These are phyloP conservation scores for Pochonia chlamydosporia DNA, from an alignment of 2,329 filamentous ascomycete genomes.

Conservation along the genomic window DNA sequence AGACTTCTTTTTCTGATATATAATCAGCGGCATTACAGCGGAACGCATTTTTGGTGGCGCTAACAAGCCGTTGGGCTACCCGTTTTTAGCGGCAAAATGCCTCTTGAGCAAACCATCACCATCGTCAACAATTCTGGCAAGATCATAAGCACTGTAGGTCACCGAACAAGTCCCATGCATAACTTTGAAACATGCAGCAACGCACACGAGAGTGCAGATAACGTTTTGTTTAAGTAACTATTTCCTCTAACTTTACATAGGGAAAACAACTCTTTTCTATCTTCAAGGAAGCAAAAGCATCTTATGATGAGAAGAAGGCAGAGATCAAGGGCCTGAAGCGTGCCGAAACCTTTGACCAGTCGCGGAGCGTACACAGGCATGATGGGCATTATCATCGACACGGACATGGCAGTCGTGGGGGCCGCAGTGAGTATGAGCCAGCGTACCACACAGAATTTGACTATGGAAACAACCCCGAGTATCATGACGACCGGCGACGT, in stretches of 20 bases:
- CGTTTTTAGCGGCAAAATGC: conserved; percentile 21
- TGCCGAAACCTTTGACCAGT: conserved; percentile 49
- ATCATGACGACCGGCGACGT: conserved; percentile 28
- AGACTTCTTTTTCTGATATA: too few relatives aligned
- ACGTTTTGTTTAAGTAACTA: background rate
- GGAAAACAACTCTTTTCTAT: conserved; percentile 85
- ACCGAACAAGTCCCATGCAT: background rate
- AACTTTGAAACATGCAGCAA: background rate
- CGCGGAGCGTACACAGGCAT: conserved; percentile 12
- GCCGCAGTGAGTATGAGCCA: conserved; percentile 7
- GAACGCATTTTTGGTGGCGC: background rate
- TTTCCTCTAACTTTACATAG: conserved; percentile 36
- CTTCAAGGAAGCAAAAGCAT: conserved; percentile 85
- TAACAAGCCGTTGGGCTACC: background rate
- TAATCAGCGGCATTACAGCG: too few relatives aligned
- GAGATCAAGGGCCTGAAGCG: conserved; percentile 65
- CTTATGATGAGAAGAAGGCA: conserved; percentile 83
- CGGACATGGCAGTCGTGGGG: background rate
- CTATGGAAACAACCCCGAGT: conserved; percentile 17
- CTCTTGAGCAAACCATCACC: conserved; percentile 67
- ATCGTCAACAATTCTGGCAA: conserved; percentile 89
- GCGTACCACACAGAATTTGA: conserved; percentile 26
- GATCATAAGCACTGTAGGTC: conserved; percentile 76
- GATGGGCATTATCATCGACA: conserved; percentile 2
- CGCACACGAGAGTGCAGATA: background rate